phyloP scores from a whole-genome alignment of 371 early-diverging fungal species.

The Apophysomyces variabilis region DNA sequence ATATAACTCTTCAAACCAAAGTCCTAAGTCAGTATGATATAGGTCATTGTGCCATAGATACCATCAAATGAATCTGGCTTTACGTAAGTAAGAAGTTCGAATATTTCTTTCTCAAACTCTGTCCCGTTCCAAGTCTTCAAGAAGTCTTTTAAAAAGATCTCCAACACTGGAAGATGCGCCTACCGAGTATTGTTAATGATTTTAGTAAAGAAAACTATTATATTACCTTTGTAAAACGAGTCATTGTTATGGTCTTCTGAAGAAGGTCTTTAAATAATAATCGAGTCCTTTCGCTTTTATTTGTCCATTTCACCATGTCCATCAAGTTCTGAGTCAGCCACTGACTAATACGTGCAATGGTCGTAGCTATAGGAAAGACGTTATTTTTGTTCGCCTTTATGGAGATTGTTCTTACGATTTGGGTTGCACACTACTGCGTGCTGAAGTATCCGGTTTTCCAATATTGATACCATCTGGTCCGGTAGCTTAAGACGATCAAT shows the following conservation, averaged over 20 bases:
- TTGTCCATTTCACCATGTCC: constrained; percentile 45
- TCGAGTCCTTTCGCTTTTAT: constrained; percentile 32
- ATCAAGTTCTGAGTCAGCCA: constrained; percentile 53
- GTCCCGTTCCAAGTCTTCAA: constrained; percentile 58
- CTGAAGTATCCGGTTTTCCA: constrained; percentile 53
- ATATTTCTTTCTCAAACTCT: constrained; percentile 51
- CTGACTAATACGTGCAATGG: constrained; percentile 47
- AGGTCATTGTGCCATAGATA: constrained; percentile 17
- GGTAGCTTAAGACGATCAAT: constrained; percentile 47
- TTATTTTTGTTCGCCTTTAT: not conserved
- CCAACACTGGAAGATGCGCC: constrained; percentile 55
- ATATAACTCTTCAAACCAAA: constrained; percentile 32
- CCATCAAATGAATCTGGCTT: constrained; percentile 54
- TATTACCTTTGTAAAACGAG: constrained; percentile 51
- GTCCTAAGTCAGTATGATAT: not conserved
- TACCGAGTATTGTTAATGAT: constrained; percentile 15
- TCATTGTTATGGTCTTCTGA: constrained; percentile 36
- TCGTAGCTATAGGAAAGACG: constrained; percentile 21
- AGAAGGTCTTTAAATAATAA: constrained; percentile 42
- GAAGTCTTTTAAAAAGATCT: constrained; percentile 49
- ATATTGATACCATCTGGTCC: constrained; percentile 49
- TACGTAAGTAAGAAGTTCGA: constrained; percentile 50
- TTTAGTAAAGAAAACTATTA: not conserved
- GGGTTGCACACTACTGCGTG: constrained; percentile 46
- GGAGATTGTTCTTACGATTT: constrained; percentile 23